phyloP scores from a whole-genome alignment of 2,329 filamentous ascomycete species.

The Boeremia lycopersici region DNA sequence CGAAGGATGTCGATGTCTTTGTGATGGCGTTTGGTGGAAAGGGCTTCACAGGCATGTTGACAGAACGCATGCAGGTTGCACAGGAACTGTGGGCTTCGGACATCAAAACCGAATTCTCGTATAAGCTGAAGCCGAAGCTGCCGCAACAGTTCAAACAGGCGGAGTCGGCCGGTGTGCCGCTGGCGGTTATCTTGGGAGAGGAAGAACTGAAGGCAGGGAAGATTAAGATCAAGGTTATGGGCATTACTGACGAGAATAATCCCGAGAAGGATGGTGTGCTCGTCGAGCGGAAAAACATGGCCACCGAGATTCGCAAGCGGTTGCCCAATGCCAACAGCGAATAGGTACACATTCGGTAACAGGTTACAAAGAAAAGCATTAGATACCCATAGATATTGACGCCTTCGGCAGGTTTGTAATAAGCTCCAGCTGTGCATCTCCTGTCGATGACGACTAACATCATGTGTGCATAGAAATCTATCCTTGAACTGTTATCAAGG shows the following conservation, averaged over 20 bases:
- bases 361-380: constrained; percentile 9
- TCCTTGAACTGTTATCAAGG: too few relatives aligned
- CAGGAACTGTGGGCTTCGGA: constrained; percentile 82
- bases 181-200: constrained; percentile 88
- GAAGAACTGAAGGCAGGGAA: constrained; percentile 84
- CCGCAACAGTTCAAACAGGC: constrained; percentile 90
- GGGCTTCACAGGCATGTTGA: constrained; percentile 78
- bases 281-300: constrained; percentile 68
- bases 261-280: constrained; percentile 88
- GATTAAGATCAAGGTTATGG: constrained; percentile 86
- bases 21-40: constrained; percentile 95
- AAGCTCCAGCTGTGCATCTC: not conserved
- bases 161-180: constrained; percentile 77
- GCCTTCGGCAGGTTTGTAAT: constrained; percentile 6
- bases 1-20: constrained; percentile 84
- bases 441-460: not conserved
- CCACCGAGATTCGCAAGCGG: constrained; percentile 65
- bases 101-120: constrained; percentile 88
- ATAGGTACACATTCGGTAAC: not conserved
- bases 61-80: constrained; percentile 82
- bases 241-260: constrained; percentile 74
- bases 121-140: constrained; percentile 90
- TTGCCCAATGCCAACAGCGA: constrained; percentile 43
- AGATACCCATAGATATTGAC: constrained; percentile 26
- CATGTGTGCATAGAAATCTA: not conserved